phyloP scores from a whole-genome alignment of 345 rosid genomes.

The Camelina neglecta region DNA sequence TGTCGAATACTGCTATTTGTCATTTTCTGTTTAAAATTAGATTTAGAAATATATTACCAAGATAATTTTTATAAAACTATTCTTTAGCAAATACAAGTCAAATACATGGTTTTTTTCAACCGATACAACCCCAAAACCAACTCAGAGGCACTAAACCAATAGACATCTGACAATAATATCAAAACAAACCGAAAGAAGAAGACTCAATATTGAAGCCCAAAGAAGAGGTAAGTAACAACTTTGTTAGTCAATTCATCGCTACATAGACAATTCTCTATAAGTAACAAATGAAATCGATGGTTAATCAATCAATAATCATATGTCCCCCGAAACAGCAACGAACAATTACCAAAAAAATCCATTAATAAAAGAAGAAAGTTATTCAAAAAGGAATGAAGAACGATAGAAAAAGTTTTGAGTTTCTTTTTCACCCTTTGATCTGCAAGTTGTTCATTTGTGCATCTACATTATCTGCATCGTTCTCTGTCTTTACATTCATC shows the following conservation, averaged over 20 bases:
- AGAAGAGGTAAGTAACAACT: conserved; percentile 14
- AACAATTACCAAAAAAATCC: not conserved
- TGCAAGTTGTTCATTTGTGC: conserved; percentile 40
- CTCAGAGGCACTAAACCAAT: not conserved
- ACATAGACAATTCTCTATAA: conserved; percentile 11
- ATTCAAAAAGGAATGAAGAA: conserved; percentile 10
- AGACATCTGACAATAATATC: too few species aligned
- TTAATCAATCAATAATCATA: conserved; percentile 34
- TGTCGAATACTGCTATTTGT: not conserved
- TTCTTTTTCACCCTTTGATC: conserved; percentile 38
- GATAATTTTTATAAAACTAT: not conserved
- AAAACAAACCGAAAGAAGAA: not conserved
- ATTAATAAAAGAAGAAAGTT: not conserved
- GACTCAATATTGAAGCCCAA: not conserved
- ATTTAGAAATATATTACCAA: not conserved
- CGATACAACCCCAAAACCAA: not conserved
- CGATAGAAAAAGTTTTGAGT: conserved; percentile 3
- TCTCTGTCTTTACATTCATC: conserved; percentile 55
- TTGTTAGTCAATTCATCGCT: conserved; percentile 27
- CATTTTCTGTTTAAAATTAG: not conserved
- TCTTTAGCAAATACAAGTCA: not conserved
- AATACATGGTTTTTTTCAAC: not conserved
- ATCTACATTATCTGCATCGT: conserved; percentile 35
- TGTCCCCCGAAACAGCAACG: not conserved
- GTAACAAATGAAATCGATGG: conserved; percentile 33